Evolutionary conservation across 352 stramenopile genomes (phyloP), one percentile per base, ranked within the genome.

Genomic region (Pythium aphanidermatum): DNA sequence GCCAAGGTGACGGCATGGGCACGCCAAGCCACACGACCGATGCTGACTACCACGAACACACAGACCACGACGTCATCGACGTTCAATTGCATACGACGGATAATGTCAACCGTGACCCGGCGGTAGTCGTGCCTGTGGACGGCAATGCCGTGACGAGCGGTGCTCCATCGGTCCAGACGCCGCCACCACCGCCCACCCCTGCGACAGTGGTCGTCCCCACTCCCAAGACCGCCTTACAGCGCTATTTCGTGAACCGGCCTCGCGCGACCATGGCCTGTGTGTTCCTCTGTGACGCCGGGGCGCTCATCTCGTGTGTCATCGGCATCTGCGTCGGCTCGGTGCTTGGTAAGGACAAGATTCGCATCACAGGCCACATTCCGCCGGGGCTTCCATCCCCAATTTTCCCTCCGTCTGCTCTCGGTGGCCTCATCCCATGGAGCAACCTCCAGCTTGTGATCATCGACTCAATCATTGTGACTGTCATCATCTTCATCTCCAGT

Each of bases 401-500:
- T 26, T 76, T 82, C 17, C 69, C 71, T 25, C 61, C 84, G 56
- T 61, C 54, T 29, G 61, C 63, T 13, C 63, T 68, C 4, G 57
- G 65, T 7, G 57, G 63, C 7, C 23, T 76, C 5, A 75, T 90
- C 35, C 63, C 74, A 2, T 66, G 68, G 17, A 60, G 86, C 24
- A 58, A 68, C 3, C 40, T 92, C 10, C 60, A 73, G 25, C 48
- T 72, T 16, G 55, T 97, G 5, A 55, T 91, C n/a, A 51, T 71
- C 26, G 70, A 90, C 39, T 76, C 86, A 1, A 39, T 94, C 8
- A 75, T 72, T 29, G 95, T 96, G 49, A 69, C 71, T 1, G 70
- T 96, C 51, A 75, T 97, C n/a, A 88, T 86, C 19, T 97, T 96
- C 69, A 95, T 96, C 74, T 84, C 93, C 50, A 95, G 81, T 32